These are phyloP conservation scores for Tolypocladium cylindrosporum DNA, from an alignment of 2,329 filamentous ascomycete species.

Conservation along the genomic window DNA sequence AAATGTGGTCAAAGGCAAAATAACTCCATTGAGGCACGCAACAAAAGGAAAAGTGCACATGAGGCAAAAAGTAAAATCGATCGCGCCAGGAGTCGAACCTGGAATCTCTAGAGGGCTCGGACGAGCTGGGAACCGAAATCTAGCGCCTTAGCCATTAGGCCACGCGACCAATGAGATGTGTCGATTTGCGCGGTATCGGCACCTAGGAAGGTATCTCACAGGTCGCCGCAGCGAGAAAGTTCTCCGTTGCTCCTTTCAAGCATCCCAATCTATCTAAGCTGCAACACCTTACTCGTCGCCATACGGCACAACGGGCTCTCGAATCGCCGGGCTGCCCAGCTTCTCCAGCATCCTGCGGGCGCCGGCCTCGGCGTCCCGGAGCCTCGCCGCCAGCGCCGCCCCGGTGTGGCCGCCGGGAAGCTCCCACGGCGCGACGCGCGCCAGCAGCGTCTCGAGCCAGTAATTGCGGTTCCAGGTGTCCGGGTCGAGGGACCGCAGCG, in stretches of 20 bases:
- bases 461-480: slow-evolving; percentile 1
- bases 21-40: no score
- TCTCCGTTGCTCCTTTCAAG: no score
- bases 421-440: slow-evolving; percentile 6
- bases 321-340: background rate
- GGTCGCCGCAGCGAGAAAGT: no score
- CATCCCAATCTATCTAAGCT: no score
- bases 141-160: slow-evolving; percentile 34
- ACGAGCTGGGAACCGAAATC: slow-evolving; percentile 23
- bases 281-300: background rate
- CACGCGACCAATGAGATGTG: slow-evolving; percentile 24
- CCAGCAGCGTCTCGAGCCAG: slow-evolving; percentile 2
- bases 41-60: no score
- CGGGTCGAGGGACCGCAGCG: background rate
- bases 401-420: slow-evolving; percentile 1
- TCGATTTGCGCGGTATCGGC: background rate
- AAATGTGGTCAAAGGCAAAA: no score
- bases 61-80: slow-evolving; percentile 11
- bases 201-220: background rate
- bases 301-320: background rate
- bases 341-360: background rate
- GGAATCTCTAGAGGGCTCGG: slow-evolving; percentile 28
- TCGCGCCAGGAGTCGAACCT: slow-evolving; percentile 34
- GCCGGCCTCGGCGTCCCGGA: background rate
- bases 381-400: background rate